Evolutionary conservation across 345 rosid species (phyloP).

Genomic region (Gynandropsis gynandra): DNA sequence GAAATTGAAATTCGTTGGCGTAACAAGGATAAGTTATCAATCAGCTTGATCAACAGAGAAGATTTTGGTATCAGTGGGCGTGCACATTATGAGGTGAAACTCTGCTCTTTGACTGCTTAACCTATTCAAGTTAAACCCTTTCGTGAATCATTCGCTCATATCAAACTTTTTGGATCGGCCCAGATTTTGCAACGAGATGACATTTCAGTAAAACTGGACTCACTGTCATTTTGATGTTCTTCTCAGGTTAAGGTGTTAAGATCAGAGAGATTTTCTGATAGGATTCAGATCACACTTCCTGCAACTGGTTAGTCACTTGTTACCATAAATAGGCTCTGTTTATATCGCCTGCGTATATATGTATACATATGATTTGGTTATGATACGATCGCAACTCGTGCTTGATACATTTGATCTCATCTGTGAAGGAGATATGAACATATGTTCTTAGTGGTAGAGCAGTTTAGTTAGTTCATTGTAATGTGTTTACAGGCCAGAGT

Average conservation of each 20-base stretch:
- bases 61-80: constrained; percentile 53
- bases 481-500: constrained; percentile 51
- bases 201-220: no score
- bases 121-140: neutral
- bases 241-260: constrained; percentile 48
- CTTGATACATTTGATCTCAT: no score
- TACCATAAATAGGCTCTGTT: constrained; percentile 1
- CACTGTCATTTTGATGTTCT: neutral
- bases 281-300: constrained; percentile 56
- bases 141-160: no score
- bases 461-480: neutral
- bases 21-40: constrained; percentile 33
- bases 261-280: constrained; percentile 47
- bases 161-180: no score
- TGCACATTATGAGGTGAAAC: constrained; percentile 52
- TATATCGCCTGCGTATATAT: neutral
- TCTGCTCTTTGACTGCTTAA: neutral
- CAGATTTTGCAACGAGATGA: no score
- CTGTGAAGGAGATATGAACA: no score
- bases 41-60: constrained; percentile 46
- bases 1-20: constrained; percentile 68
- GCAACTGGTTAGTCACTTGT: constrained; percentile 50
- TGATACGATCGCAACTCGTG: no score
- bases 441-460: no score
- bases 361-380: no score